Conservation (phyloP, 495 filamentous ascomycete species). For the Penicillium pancosmium region DNA sequence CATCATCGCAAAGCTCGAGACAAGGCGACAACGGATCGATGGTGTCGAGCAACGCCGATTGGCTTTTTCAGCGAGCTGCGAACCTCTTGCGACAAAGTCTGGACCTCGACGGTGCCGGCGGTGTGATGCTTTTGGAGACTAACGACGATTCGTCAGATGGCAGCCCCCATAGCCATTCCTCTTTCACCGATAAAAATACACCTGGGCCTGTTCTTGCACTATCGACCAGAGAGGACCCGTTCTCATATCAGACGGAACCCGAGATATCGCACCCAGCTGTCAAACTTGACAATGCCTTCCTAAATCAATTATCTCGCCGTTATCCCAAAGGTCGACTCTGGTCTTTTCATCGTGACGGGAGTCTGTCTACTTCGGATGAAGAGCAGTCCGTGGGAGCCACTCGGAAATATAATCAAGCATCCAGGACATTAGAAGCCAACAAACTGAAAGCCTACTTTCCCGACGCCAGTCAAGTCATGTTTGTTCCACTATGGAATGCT, state of each 20-base stretch:
- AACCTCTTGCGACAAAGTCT: constrained; percentile 48
- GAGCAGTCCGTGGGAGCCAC: constrained; percentile 11
- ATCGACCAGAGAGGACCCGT: neutral
- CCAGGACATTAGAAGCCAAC: constrained; percentile 2
- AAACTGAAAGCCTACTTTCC: constrained; percentile 33
- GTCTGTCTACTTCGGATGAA: constrained; percentile 25
- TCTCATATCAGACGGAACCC: neutral
- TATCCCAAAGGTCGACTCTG: constrained; percentile 61
- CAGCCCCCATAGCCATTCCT: neutral
- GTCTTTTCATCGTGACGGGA: constrained; percentile 51
- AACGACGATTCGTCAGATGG: neutral
- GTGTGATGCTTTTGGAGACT: constrained; percentile 41
- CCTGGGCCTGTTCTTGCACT: neutral
- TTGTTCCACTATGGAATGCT: constrained; percentile 64
- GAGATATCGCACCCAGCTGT: constrained; percentile 18
- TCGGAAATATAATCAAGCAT: neutral
- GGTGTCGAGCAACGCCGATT: constrained; percentile 1
- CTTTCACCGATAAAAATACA: neutral
- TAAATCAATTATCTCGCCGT: constrained; percentile 47
- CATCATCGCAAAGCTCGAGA: constrained; percentile 1
- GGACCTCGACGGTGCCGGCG: constrained; percentile 41
- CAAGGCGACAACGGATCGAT: too few relatives aligned
- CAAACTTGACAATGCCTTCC: constrained; percentile 28
- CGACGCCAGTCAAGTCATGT: constrained; percentile 30
- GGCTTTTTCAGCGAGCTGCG: constrained; percentile 44